phyloP scores from a whole-genome alignment of 305 asterid genomes.

The Plantago lanceolata region DNA sequence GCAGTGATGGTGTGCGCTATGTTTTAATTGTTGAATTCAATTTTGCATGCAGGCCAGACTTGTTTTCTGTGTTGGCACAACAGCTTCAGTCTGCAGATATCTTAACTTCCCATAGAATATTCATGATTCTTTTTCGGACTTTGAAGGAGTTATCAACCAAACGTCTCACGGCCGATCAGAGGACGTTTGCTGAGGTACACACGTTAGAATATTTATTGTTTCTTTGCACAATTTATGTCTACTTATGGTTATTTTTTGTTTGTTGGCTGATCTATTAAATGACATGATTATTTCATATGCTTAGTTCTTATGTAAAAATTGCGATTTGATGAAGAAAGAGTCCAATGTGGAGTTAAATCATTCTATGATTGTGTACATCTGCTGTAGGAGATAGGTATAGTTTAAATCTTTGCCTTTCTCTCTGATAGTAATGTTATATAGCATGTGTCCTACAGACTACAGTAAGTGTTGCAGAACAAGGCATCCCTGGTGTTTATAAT shows the following conservation, averaged over 20 bases:
- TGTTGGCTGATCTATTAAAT: slow-evolving; percentile 12
- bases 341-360: slow-evolving; percentile 12
- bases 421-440: background rate
- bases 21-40: slow-evolving; percentile 24
- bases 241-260: slow-evolving; percentile 9
- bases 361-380: slow-evolving; percentile 1
- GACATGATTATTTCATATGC: slow-evolving; percentile 10
- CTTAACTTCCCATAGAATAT: slow-evolving; percentile 84
- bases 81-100: slow-evolving; percentile 82
- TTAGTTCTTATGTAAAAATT: slow-evolving; percentile 16
- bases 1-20: slow-evolving; percentile 11
- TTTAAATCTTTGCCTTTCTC: background rate
- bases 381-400: slow-evolving; percentile 2
- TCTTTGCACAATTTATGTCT: slow-evolving; percentile 11
- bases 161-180: slow-evolving; percentile 79
- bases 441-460: slow-evolving; percentile 2
- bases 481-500: background rate
- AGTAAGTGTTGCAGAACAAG: background rate
- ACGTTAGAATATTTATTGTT: slow-evolving; percentile 9
- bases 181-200: slow-evolving; percentile 70
- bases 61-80: slow-evolving; percentile 80
- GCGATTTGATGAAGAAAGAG: slow-evolving; percentile 1
- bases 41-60: slow-evolving; percentile 74
- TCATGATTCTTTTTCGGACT: slow-evolving; percentile 81
- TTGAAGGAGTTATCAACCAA: slow-evolving; percentile 92